Evolutionary conservation across 768 basidiomycete species (phyloP).

Genomic region (Amanita exitialis): DNA sequence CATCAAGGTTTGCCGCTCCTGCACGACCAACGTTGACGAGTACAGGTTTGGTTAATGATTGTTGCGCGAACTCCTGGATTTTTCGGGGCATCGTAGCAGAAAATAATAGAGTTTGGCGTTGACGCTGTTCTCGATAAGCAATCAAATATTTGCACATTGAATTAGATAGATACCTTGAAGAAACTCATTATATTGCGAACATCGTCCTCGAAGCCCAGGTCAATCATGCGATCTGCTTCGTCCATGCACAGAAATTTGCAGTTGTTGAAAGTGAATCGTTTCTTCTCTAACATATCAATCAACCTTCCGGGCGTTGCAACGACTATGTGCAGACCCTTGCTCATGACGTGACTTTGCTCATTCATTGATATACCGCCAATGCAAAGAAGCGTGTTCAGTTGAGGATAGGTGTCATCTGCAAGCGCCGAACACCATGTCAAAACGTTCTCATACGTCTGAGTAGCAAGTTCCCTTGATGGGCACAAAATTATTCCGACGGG

Average conservation of each 20-base stretch:
- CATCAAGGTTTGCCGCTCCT: conserved; percentile 94
- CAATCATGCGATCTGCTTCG: conserved; percentile 99
- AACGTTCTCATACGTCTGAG: conserved; percentile 95
- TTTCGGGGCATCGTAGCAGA: conserved; percentile 99
- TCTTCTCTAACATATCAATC: conserved; percentile 98
- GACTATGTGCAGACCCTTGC: conserved; percentile 89
- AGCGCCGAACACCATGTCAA: conserved; percentile 78
- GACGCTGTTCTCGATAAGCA: conserved; percentile 43
- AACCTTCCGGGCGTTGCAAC: conserved; percentile 95
- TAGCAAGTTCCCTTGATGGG: conserved; percentile 93
- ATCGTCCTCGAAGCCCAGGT: conserved; percentile 97
- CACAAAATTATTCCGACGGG: conserved; percentile 96
- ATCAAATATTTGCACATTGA: neutral
- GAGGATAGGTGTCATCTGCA: conserved; percentile 73
- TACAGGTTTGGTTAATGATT: conserved; percentile 90
- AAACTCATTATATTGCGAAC: conserved; percentile 99
- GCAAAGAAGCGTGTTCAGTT: conserved; percentile 80
- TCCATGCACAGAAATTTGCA: conserved; percentile 99
- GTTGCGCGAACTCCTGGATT: conserved; percentile 97
- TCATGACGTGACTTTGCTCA: conserved; percentile 89
- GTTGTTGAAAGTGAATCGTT: conserved; percentile 80
- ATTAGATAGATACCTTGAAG: conserved; percentile 70
- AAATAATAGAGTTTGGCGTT: conserved; percentile 94
- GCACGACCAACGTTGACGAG: conserved; percentile 97
- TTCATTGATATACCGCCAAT: conserved; percentile 98